A percentile compares a stretch with the other conserved stretches of the same genome.
Evolutionary conservation across 2,329 filamentous ascomycete genomes (phyloP).

Genomic region (Neofusicoccum ribis): DNA sequence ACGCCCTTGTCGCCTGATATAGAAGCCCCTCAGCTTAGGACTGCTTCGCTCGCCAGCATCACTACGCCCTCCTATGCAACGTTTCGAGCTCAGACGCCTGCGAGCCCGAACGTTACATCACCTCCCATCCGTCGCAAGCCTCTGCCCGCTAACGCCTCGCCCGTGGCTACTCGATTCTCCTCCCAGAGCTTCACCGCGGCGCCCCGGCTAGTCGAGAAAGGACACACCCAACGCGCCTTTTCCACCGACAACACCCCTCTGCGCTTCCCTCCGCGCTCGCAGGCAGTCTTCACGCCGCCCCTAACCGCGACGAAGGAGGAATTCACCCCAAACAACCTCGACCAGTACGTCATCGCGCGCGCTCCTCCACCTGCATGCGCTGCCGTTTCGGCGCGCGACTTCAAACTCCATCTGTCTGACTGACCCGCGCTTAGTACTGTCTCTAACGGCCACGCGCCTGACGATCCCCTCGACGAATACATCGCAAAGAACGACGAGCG

Average conservation of each 20-base stretch:
- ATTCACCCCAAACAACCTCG: constrained; percentile 39
- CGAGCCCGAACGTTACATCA: constrained; percentile 41
- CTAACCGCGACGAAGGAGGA: constrained; percentile 20
- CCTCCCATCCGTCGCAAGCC: constrained; percentile 54
- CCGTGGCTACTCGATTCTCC: constrained; percentile 47
- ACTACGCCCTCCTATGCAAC: constrained; percentile 45
- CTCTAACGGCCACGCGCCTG: constrained; percentile 29
- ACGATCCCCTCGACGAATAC: constrained; percentile 26
- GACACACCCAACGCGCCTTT: constrained; percentile 24
- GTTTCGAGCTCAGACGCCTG: constrained; percentile 44
- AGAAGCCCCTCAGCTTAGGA: constrained; percentile 17
- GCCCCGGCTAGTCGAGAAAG: constrained; percentile 30
- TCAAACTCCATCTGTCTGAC: constrained; percentile 3
- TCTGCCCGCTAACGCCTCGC: constrained; percentile 52
- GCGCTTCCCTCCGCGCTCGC: constrained; percentile 28
- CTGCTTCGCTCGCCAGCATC: constrained; percentile 41
- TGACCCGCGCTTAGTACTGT: constrained; percentile 17
- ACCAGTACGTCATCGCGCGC: constrained; percentile 34
- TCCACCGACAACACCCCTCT: constrained; percentile 35
- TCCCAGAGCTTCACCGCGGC: constrained; percentile 44
- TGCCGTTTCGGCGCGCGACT: neutral
- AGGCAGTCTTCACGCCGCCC: constrained; percentile 33
- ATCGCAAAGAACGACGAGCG: constrained; percentile 24
- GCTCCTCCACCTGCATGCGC: neutral
- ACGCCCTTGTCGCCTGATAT: constrained; percentile 20